These are phyloP conservation scores for Dictyostelium capitatum DNA, from an alignment of 78 protist species.

Conservation along the genomic window DNA sequence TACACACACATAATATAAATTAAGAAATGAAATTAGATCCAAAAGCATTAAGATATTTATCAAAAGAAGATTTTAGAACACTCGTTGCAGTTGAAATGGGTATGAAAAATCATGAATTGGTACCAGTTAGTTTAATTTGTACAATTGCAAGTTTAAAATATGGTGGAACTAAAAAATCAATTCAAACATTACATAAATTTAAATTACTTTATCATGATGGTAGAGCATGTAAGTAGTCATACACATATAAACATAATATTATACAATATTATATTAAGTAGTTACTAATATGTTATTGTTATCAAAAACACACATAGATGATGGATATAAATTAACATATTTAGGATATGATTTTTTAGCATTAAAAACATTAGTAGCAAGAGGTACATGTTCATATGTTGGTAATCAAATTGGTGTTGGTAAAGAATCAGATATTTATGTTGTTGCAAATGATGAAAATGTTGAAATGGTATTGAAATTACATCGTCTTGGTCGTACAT, in stretches of 20 bases:
- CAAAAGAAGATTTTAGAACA: slow-evolving; percentile 94
- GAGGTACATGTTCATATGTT: slow-evolving; percentile 88
- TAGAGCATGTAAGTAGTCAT: slow-evolving; percentile 80
- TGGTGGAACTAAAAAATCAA: slow-evolving; percentile 84
- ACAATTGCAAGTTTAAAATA: slow-evolving; percentile 89
- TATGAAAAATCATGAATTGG: slow-evolving; percentile 96
- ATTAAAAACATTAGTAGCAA: slow-evolving; percentile 89
- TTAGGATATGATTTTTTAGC: slow-evolving; percentile 98
- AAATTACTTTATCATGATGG: slow-evolving; percentile 93
- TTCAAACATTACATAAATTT: slow-evolving; percentile 79
- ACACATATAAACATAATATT: too few species aligned
- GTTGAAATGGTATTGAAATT: slow-evolving; percentile 71
- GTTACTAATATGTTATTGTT: background rate
- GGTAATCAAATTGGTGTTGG: slow-evolving; percentile 98
- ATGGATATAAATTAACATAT: slow-evolving; percentile 97
- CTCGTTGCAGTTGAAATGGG: slow-evolving; percentile 96
- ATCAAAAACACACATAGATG: slow-evolving; percentile 58
- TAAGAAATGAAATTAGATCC: slow-evolving; percentile 83
- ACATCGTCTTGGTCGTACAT: slow-evolving; percentile 97
- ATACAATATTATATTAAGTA: background rate
- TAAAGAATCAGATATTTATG: slow-evolving; percentile 97
- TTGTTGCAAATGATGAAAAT: slow-evolving; percentile 81
- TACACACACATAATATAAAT: background rate
- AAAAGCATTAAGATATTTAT: slow-evolving; percentile 89
- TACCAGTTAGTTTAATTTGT: slow-evolving; percentile 92